Conservation (phyloP, 495 filamentous ascomycete genomes). For the Thermothielavioides terrestris region DNA sequence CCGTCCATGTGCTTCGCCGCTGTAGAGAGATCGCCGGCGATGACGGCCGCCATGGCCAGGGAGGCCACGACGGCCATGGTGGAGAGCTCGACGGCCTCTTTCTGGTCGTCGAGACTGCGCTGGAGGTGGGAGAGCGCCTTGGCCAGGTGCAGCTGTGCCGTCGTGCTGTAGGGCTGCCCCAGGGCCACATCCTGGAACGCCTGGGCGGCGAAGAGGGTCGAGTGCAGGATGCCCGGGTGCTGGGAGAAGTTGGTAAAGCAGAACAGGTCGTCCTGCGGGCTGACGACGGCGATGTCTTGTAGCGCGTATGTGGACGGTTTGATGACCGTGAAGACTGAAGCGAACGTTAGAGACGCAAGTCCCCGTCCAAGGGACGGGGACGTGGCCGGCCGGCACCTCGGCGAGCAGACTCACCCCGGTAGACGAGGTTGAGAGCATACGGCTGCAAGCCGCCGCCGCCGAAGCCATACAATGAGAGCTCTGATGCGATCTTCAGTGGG, state of each 20-base stretch:
- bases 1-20: conserved; percentile 13
- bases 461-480: background rate
- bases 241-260: conserved; percentile 9
- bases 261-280: background rate
- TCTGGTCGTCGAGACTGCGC: background rate
- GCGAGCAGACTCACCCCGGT: background rate
- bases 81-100: background rate
- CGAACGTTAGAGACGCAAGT: too few relatives aligned
- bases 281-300: background rate
- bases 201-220: conserved; percentile 8
- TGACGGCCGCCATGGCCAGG: conserved; percentile 4
- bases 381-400: too few relatives aligned
- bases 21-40: conserved; percentile 6
- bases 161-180: background rate
- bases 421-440: background rate
- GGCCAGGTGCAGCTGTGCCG: background rate
- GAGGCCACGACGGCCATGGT: conserved; percentile 9
- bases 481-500: background rate
- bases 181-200: conserved; percentile 2
- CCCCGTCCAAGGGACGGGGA: too few relatives aligned
- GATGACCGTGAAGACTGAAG: conserved; percentile 9
- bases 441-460: background rate
- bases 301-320: conserved; percentile 6
- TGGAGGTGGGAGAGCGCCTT: conserved; percentile 4
- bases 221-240: conserved; percentile 10